phyloP scores from a whole-genome alignment of 108 stramenopile genomes.

The Cyclotella cryptica region DNA sequence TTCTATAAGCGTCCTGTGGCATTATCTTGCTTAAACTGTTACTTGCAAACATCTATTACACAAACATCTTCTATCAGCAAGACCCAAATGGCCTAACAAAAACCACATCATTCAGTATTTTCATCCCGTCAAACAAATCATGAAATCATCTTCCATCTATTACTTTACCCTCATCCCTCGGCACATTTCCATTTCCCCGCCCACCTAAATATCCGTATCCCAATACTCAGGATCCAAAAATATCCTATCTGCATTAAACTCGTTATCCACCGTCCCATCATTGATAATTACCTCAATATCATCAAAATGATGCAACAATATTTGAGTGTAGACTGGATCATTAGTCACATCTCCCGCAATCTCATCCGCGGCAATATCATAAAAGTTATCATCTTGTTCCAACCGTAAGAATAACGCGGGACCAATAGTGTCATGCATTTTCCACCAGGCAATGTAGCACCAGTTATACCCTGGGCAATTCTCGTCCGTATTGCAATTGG shows the following conservation, averaged over 20 bases:
- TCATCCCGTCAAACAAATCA: too few relatives aligned
- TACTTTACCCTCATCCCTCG: background rate
- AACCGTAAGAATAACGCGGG: slow-evolving; percentile 55
- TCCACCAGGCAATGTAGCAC: slow-evolving; percentile 71
- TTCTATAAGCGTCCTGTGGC: too few relatives aligned
- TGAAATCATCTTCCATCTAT: too few relatives aligned
- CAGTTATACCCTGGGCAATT: slow-evolving; percentile 59
- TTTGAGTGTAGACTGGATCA: slow-evolving; percentile 44
- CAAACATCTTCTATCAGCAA: too few relatives aligned
- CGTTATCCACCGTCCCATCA: slow-evolving; percentile 41
- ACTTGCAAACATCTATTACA: too few relatives aligned
- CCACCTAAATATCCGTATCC: slow-evolving; percentile 26
- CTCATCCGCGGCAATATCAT: slow-evolving; percentile 36
- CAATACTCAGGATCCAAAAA: slow-evolving; percentile 54
- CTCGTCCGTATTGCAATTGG: slow-evolving; percentile 57
- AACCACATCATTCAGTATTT: too few relatives aligned
- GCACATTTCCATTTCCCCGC: background rate
- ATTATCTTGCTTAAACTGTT: too few relatives aligned
- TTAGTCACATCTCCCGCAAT: slow-evolving; percentile 20
- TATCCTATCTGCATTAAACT: slow-evolving; percentile 47
- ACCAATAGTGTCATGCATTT: slow-evolving; percentile 63
- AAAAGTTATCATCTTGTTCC: slow-evolving; percentile 63
- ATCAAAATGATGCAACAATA: slow-evolving; percentile 56
- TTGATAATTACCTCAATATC: slow-evolving; percentile 43
- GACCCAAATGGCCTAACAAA: too few relatives aligned